A percentile compares a stretch with the other conserved stretches of the same genome.
Evolutionary conservation across 805 yeast genomes (phyloP).

Genomic region (Ogataea polymorpha): DNA sequence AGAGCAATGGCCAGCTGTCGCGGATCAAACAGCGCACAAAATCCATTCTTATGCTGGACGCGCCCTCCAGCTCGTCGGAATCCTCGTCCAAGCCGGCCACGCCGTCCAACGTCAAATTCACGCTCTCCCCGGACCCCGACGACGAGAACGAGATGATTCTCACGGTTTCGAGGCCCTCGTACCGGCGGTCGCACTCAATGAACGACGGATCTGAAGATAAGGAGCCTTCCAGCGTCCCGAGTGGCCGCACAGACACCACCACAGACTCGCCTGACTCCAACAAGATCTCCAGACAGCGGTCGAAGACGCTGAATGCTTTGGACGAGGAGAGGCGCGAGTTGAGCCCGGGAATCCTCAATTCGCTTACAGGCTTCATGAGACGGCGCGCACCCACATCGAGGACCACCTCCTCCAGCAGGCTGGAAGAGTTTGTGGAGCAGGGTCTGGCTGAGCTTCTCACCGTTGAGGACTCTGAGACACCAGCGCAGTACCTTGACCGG

Average conservation of each 20-base stretch:
- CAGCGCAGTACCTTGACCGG: constrained; percentile 32
- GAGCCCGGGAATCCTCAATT: constrained; percentile 27
- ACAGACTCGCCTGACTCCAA: constrained; percentile 9
- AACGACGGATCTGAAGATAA: constrained; percentile 13
- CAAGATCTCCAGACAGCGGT: constrained; percentile 27
- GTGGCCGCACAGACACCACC: constrained; percentile 4
- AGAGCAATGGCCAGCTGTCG: constrained; percentile 10
- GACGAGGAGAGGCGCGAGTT: constrained; percentile 15
- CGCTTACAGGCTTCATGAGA: constrained; percentile 31
- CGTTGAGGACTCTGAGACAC: constrained; percentile 27
- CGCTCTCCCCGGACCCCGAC: constrained; percentile 12
- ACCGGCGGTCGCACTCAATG: constrained; percentile 19
- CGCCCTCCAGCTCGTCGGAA: constrained; percentile 12
- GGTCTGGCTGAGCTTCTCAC: constrained; percentile 1
- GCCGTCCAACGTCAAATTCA: constrained; percentile 12
- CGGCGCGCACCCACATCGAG: constrained; percentile 12
- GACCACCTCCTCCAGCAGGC: constrained; percentile 11
- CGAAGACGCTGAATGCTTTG: constrained; percentile 32
- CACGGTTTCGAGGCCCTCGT: constrained; percentile 16
- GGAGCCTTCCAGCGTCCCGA: not conserved
- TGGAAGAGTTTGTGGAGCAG: constrained; percentile 6
- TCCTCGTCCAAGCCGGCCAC: constrained; percentile 4
- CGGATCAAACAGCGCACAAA: constrained; percentile 16
- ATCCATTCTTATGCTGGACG: constrained; percentile 18
- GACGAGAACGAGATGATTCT: constrained; percentile 1